These are phyloP conservation scores for Colletotrichum lupini DNA, from an alignment of 2,329 filamentous ascomycete genomes.

Conservation along the genomic window DNA sequence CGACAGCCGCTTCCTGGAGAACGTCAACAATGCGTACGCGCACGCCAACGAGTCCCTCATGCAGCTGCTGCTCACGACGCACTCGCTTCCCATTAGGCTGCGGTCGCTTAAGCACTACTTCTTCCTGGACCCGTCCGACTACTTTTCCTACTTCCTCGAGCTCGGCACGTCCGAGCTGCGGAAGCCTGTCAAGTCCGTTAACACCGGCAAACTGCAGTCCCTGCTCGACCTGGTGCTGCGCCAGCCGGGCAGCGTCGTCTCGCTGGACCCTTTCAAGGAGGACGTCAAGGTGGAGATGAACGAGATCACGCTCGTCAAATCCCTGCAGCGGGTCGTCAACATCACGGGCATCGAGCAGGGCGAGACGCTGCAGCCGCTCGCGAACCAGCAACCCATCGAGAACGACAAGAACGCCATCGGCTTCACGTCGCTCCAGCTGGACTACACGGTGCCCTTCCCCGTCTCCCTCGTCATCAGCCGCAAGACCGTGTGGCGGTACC, in stretches of 20 bases:
- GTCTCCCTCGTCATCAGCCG: constrained; percentile 94
- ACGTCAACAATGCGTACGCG: constrained; percentile 94
- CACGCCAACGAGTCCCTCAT: constrained; percentile 95
- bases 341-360: constrained; percentile 96
- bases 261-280: constrained; percentile 96
- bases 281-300: constrained; percentile 99
- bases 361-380: constrained; percentile 80
- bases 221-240: constrained; percentile 94
- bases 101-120: constrained; percentile 98
- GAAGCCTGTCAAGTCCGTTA: constrained; percentile 89
- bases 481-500: constrained; percentile 96
- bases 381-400: constrained; percentile 74
- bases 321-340: constrained; percentile 94
- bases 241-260: constrained; percentile 94
- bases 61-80: constrained; percentile 89
- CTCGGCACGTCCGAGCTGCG: constrained; percentile 89
- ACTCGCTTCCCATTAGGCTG: constrained; percentile 87
- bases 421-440: constrained; percentile 92
- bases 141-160: constrained; percentile 98
- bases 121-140: constrained; percentile 97
- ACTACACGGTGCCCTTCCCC: constrained; percentile 94
- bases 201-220: constrained; percentile 92
- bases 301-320: constrained; percentile 90
- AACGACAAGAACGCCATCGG: constrained; percentile 89
- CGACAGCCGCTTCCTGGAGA: constrained; percentile 91